These are phyloP conservation scores for Chytriomyces sp. DNA, from an alignment of 192 early-diverging fungal genomes.

Conservation along the genomic window DNA sequence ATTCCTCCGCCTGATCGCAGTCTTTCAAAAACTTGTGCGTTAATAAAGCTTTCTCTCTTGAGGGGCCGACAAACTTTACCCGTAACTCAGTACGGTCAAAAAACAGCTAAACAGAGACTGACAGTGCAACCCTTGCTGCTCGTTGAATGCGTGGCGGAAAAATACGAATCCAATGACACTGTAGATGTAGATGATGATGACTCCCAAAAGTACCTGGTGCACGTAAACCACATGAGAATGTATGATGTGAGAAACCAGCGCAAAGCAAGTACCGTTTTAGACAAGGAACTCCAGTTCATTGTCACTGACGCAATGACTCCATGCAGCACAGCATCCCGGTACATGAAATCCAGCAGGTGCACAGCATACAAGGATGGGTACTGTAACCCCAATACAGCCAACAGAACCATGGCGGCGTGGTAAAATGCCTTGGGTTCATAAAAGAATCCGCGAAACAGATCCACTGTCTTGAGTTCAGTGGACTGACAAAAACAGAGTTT, in stretches of 20 bases:
- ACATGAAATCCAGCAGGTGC: conserved; percentile 48
- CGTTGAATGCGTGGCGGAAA: conserved; percentile 40
- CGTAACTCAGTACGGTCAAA: conserved; percentile 42
- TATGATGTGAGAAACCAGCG: neutral
- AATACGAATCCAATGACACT: conserved; percentile 42
- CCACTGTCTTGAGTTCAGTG: conserved; percentile 9
- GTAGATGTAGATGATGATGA: conserved; percentile 49
- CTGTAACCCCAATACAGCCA: conserved; percentile 40
- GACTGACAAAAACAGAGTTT: neutral
- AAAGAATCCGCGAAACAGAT: conserved; percentile 33
- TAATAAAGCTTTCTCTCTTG: neutral
- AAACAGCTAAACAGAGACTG: conserved; percentile 43
- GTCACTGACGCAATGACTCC: conserved; percentile 46
- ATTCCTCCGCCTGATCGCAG: conserved; percentile 45
- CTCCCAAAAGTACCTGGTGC: conserved; percentile 37
- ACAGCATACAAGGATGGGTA: conserved; percentile 39
- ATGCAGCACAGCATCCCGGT: conserved; percentile 45
- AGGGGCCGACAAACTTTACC: conserved; percentile 11
- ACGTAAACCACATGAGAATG: conserved; percentile 3
- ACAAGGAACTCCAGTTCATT: conserved; percentile 44
- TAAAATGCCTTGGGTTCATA: conserved; percentile 42
- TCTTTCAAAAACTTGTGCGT: conserved; percentile 12
- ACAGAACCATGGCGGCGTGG: conserved; percentile 38
- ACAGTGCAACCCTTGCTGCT: conserved; percentile 34
- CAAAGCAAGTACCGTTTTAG: conserved; percentile 35